phyloP scores from a whole-genome alignment of 169 alveolate species.

The Eimeria falciformis region DNA sequence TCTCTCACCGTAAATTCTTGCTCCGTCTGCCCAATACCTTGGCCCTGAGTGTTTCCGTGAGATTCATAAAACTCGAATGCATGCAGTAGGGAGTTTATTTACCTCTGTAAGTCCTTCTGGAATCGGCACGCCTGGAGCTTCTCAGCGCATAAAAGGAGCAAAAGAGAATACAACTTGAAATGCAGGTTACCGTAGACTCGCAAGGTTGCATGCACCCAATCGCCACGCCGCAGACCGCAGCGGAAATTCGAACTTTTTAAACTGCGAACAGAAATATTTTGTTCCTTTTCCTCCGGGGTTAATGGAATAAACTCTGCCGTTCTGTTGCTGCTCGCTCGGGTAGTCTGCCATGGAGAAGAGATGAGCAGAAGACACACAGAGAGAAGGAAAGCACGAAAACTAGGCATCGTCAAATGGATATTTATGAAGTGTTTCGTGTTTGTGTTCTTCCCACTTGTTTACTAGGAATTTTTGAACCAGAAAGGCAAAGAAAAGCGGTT shows the following conservation, averaged over 20 bases:
- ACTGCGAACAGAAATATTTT: background rate
- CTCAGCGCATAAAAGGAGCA: background rate
- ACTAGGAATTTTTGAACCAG: no score
- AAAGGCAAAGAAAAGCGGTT: no score
- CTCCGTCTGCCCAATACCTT: background rate
- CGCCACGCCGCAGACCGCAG: background rate
- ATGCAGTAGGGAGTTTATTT: no score
- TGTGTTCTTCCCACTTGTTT: no score
- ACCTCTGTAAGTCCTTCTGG: background rate
- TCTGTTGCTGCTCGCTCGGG: background rate
- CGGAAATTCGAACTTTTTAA: background rate
- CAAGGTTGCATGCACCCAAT: background rate
- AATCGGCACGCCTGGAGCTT: background rate
- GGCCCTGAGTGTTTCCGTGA: background rate
- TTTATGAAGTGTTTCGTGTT: background rate
- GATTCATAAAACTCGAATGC: no score
- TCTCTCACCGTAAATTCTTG: conserved; percentile 3
- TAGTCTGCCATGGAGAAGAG: background rate
- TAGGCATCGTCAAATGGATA: background rate
- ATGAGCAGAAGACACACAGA: background rate
- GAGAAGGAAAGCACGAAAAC: background rate
- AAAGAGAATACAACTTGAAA: background rate
- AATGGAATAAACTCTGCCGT: background rate
- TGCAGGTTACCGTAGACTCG: background rate
- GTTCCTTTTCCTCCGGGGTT: background rate